A percentile compares a stretch with the other conserved stretches of the same genome.
These are phyloP conservation scores for Arxiozyma slooffiae DNA, from an alignment of 1,139 yeast genomes.

Conservation along the genomic window DNA sequence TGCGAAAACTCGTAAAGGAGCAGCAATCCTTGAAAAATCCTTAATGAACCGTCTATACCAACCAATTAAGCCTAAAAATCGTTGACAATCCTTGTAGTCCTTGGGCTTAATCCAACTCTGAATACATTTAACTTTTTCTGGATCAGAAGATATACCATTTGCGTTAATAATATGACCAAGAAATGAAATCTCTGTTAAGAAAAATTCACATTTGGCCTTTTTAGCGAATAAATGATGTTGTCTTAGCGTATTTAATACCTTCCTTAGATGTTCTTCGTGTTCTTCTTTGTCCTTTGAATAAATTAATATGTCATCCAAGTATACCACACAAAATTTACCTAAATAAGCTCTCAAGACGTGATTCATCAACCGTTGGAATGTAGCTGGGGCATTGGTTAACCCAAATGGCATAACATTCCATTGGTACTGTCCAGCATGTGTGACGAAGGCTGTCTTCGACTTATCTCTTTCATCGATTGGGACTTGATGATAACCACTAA, in stretches of 20 bases:
- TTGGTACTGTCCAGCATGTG: slow-evolving; percentile 4
- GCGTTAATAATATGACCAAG: not conserved
- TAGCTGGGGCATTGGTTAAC: slow-evolving; percentile 6
- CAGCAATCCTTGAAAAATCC: not conserved
- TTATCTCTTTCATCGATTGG: not conserved
- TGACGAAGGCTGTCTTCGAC: slow-evolving; percentile 7
- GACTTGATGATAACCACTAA: slow-evolving; percentile 5
- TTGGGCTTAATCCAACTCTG: not conserved
- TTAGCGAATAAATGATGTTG: not conserved
- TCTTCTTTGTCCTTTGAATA: not conserved
- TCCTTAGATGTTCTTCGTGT: not conserved
- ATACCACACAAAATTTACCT: not conserved
- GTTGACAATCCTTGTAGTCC: not conserved
- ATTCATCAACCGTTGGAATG: slow-evolving; percentile 4
- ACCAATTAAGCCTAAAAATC: slow-evolving; percentile 1
- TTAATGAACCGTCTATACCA: slow-evolving; percentile 1
- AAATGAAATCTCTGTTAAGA: not conserved
- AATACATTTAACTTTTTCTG: slow-evolving; percentile 1
- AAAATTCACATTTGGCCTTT: not conserved
- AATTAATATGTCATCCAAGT: too few species aligned
- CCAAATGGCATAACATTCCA: slow-evolving; percentile 9
- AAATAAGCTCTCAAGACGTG: not conserved
- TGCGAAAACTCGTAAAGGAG: not conserved
- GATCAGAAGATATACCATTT: not conserved
- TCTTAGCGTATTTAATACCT: not conserved